Evolutionary conservation across 2,329 filamentous ascomycete genomes (phyloP).

Genomic region (Arthroderma sp.): DNA sequence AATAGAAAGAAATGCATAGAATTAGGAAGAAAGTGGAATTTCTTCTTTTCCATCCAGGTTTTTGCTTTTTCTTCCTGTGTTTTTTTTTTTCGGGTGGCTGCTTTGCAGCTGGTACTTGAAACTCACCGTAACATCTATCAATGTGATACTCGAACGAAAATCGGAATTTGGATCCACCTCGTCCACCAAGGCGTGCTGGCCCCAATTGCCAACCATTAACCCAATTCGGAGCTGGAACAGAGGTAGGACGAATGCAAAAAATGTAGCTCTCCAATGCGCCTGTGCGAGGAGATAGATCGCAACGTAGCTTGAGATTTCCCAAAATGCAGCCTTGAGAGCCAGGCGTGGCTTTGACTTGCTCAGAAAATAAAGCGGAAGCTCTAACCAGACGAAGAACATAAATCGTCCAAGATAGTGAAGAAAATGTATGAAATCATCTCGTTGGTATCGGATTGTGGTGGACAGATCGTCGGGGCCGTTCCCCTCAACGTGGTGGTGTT

Average conservation of each 20-base stretch:
- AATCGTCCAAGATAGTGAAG: constrained; percentile 61
- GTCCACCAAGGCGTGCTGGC: constrained; percentile 71
- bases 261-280: constrained; percentile 41
- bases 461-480: constrained; percentile 67
- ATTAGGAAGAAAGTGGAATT: background rate
- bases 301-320: constrained; percentile 47
- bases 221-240: constrained; percentile 53
- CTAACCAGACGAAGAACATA: constrained; percentile 59
- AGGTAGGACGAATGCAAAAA: constrained; percentile 55
- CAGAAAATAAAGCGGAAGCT: constrained; percentile 61
- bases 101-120: background rate
- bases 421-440: constrained; percentile 54
- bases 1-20: background rate
- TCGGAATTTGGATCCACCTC: constrained; percentile 62
- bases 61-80: background rate
- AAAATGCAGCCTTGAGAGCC: constrained; percentile 45
- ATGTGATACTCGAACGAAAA: constrained; percentile 63
- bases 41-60: background rate
- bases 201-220: constrained; percentile 75
- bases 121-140: constrained; percentile 64
- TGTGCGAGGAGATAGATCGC: constrained; percentile 40
- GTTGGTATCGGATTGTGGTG: constrained; percentile 62
- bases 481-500: constrained; percentile 71
- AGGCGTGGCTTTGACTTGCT: constrained; percentile 44
- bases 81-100: background rate